These are phyloP conservation scores for Lignosus rhinocerotis DNA, from an alignment of 1,284 basidiomycete species.

Conservation along the genomic window DNA sequence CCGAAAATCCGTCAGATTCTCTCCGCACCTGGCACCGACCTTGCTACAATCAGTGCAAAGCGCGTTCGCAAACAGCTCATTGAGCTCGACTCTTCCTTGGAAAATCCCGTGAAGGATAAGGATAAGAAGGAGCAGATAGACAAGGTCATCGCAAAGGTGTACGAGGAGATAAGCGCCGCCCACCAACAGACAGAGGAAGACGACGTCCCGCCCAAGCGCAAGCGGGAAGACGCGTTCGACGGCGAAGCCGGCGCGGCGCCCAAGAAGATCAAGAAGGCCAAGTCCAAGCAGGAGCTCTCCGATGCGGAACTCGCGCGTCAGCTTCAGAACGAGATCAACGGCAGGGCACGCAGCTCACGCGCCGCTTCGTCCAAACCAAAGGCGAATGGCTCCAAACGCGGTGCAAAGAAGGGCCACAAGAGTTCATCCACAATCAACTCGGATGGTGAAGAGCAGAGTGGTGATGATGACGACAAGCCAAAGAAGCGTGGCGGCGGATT, in stretches of 20 bases:
- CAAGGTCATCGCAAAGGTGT: slow-evolving; percentile 58
- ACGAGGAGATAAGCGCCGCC: slow-evolving; percentile 50
- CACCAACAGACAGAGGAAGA: slow-evolving; percentile 25
- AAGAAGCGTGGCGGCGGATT: slow-evolving; percentile 60
- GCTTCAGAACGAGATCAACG: slow-evolving; percentile 71
- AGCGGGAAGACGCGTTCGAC: slow-evolving; percentile 36
- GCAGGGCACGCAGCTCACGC: slow-evolving; percentile 51
- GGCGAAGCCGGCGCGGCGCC: slow-evolving; percentile 35
- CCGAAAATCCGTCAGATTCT: slow-evolving; percentile 66
- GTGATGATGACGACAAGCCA: slow-evolving; percentile 37
- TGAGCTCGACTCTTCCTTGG: slow-evolving; percentile 48
- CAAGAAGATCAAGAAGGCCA: slow-evolving; percentile 43
- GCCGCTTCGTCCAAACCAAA: slow-evolving; percentile 37
- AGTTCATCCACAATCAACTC: slow-evolving; percentile 58
- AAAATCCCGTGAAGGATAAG: slow-evolving; percentile 56
- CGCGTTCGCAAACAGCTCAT: slow-evolving; percentile 69
- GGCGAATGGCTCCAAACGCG: slow-evolving; percentile 45
- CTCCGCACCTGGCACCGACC: slow-evolving; percentile 67
- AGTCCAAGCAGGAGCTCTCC: slow-evolving; percentile 42
- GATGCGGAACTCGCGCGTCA: slow-evolving; percentile 74
- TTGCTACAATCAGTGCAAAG: slow-evolving; percentile 75
- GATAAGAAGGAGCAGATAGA: slow-evolving; percentile 61
- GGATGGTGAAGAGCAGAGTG: slow-evolving; percentile 52
- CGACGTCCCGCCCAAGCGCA: slow-evolving; percentile 35
- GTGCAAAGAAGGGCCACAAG: slow-evolving; percentile 42